Evolutionary conservation across 164 flowering plant genomes (phyloP), one percentile per base, ranked within the genome.

Genomic region (Dillenia suffruticosa): DNA sequence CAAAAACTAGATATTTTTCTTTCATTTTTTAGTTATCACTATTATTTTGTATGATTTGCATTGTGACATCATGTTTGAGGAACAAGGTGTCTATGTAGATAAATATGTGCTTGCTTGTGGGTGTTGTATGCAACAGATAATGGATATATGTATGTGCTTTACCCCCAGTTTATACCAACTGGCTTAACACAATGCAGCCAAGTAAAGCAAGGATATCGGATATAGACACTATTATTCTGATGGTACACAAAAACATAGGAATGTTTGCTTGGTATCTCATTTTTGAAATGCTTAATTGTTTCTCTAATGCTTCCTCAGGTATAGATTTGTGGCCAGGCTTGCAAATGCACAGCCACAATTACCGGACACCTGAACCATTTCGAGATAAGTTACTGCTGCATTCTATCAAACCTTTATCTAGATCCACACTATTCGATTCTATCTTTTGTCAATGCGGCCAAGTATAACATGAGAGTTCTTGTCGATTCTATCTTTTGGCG

Each of bases 341-440:
- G 71, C 81, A 81, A 58, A 63, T 76, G 2, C 85, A 81, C 55
- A 74, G 77, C 54, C 82, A 81, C 61, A 78, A 74, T 49, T 78
- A 81, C 51, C 50, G 85, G 0, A 64, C 50, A 62, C 81, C 81
- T 2, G 70, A 72, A 17, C 76, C 76, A 4, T 81, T 76, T 63
- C 68, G 54, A 9, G 61, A 74, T 59, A 69, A 69, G 70, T 82
- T 76, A 47, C 61, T 46, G 6, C 11, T 53, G 12, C 26, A 12
- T 10, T 47, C 49, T 12, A 19, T 2, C 46, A 48, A 12, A 24
- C 57, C 5, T 12, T 22, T 22, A 2, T 14, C n/a, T 15, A 15
- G 22, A 54, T 12, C 15, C 13, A 10, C 58, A 56, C 44, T 59
- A 22, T 24, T 19, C 48, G 19, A 47, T 3, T 10, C 50, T 45